Base-by-base conservation (phyloP, 345 rosid species). In the Citrus trifoliata region DNA sequence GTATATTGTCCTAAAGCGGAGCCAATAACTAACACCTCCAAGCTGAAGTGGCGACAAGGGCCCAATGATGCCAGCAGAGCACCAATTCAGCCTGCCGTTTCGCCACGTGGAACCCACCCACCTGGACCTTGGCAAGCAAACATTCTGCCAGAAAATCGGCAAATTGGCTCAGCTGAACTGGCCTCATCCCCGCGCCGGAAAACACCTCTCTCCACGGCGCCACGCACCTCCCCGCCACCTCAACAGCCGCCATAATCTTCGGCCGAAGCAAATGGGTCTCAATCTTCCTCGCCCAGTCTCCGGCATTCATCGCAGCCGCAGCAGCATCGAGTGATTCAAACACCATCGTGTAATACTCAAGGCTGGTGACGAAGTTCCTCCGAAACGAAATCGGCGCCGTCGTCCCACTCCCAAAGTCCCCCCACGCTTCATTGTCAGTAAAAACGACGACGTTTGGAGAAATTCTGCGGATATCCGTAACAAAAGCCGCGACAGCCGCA, bases 21-120 rank as follows among this genome's bases (percentile, higher is more conserved):
- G 51, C 16, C 59, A 70, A 59, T 6, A 3, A 13, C 84, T 84
- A 88, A 79, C 85, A 94, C 86, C 85, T 86, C 99, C 99, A 97
- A 6, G 91, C 93, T 74, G 99, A 97, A 81, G 93, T 97, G 91
- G 98, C 89, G 38, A 92, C 88, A 2, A 94, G 83, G 38, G 93
- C 89, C 60, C 93, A 84, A 18, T 93, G 92, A 4, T 85, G 95
- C 98, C 99, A 97, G 83, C 94, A 97, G 78, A 97, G 95, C 87
- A 94, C 90, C 88, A 97, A 82, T 81, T 97, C 98, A 37, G 90
- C 88, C 22, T 91, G 93, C 6, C 91, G 91, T 88, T 88, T 97
- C 1, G 89, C 98, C 89, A 93, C 98, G 86, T 87, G 88, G 93
- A 97, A 97, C 10, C 98, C 99, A 81, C 88, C 81, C 61, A 88